Percentiles rank a stretch among this genome's conserved stretches.
phyloP scores from a whole-genome alignment of 2,329 filamentous ascomycete species.

The Xylariaceae sp. region DNA sequence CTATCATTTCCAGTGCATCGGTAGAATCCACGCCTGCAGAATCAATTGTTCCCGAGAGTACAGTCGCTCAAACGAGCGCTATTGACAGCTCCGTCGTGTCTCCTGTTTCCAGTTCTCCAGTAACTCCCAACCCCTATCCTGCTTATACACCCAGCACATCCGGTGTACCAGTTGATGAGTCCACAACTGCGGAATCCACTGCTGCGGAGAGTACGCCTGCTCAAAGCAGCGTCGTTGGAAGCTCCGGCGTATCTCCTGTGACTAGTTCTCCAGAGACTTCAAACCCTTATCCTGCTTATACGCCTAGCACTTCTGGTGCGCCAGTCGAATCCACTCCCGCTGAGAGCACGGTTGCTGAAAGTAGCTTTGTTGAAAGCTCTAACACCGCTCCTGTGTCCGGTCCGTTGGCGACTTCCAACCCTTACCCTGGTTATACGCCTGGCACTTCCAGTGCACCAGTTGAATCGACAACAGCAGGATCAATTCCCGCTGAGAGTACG shows the following conservation, averaged over 20 bases:
- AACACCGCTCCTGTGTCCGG: neutral
- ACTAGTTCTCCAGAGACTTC: neutral
- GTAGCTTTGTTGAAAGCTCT: too few species aligned
- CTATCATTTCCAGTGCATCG: too few species aligned
- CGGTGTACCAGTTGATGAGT: neutral
- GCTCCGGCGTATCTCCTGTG: neutral
- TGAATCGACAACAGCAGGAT: conserved; percentile 2
- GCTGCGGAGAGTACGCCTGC: conserved; percentile 10
- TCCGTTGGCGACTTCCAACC: neutral
- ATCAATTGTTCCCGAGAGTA: too few species aligned
- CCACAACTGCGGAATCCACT: neutral
- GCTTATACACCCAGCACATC: conserved; percentile 4
- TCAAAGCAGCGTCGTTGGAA: conserved; percentile 11
- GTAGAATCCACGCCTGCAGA: too few species aligned
- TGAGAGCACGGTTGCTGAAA: neutral
- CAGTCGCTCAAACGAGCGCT: too few species aligned
- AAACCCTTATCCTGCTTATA: neutral
- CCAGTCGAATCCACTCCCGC: conserved; percentile 3
- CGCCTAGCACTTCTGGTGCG: neutral
- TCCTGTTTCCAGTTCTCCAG: too few species aligned
- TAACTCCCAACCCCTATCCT: neutral
- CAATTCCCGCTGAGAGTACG: conserved; percentile 3
- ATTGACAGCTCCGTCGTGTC: too few species aligned
- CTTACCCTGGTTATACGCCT: neutral
- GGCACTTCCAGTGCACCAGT: neutral